Base-by-base conservation (phyloP, 2,329 filamentous ascomycete genomes). In the Hortaea sp. region DNA sequence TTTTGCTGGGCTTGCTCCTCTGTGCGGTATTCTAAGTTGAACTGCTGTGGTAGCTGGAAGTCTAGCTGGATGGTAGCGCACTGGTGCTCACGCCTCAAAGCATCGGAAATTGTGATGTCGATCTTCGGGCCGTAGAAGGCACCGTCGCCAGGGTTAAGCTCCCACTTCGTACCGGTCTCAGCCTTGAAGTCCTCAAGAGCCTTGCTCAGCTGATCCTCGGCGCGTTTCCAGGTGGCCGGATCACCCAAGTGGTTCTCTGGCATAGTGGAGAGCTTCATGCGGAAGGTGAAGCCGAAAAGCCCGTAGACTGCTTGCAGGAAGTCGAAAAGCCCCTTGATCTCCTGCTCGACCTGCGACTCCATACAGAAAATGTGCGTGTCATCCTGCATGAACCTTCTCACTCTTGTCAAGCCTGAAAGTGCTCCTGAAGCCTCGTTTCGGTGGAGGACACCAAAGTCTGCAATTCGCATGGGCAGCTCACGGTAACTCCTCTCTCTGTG, bases 101-200 rank as follows among this genome's bases (percentile, higher is more conserved):
- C 87, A 67, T 95, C 90, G 43, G 82, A 83, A 61, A 98, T 89
- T 51, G 87, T 94, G 62, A 98, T 92, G 60, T 98, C 92, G 58
- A 97, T 95, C 78, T 98, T 98, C 43, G 92, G 92, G 1, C 92
- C 92, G 66, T 98, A 98, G 71, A 97, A 98, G 44, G 92, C 92
- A 63, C 92, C 92, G 59, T 98, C 92, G 47, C 90, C 92, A 49
- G 88, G 84, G 68, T 97, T 95, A 43, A 95, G 74, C 65, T 87
- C 84, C 92, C 92, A 98, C 53, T 81, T 73, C 31, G 81, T 76
- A 49, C 82, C 78, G 44, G 74, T 74, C 41, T 69, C 65, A 13
- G 68, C 69, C 47, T 79, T 76, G 66, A 95, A 97, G 52, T 82
- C 76, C 54, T 92, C 78, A 42, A 98, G 75, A 12, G 89, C 87